Base-by-base conservation (phyloP, 495 filamentous ascomycete species). In the Aspergillus indologenus region DNA sequence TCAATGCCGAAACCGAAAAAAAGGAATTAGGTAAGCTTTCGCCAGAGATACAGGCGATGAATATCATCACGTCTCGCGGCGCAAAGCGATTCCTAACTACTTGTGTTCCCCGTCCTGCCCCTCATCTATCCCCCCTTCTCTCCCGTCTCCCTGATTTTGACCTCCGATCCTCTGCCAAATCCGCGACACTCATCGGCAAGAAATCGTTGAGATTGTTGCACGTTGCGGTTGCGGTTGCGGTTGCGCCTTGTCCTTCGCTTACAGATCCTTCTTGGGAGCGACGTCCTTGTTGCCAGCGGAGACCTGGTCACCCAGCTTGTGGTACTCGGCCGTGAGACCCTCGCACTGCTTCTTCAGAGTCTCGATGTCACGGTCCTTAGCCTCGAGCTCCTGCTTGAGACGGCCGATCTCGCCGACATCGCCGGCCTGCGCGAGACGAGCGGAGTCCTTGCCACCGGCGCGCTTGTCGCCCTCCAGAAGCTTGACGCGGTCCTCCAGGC, bases 401-500 rank as follows among this genome's bases (percentile, higher is more conserved):
- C 78, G 78, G 49, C 85, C 90, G 64, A 90, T 85, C 71, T 96
- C 92, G 57, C 89, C 86, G 65, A 87, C 80, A 63, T 84, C 81
- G 61, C 86, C 85, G 60, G 86, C 88, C 64, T 87, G 76, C 22
- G 76, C 81, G 24, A 90, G 70, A 68, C 81, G 82, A 31, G 79
- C 78, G 23, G 81, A 75, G 68, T 88, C 79, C 82, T 93, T 93
- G 65, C 86, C 86, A 62, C 83, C 80, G 57, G 85, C 84, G 63
- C 83, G 83, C 63, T 86, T 85, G 71, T 93, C 87, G 54, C 87
- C 85, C 74, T 94, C 90, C 70, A 92, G 86, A 58, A 84, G 77
- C 85, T 92, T 96, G 64, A 96, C 80, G 75, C 89, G 89, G 77
- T 94, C 90, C 77, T 98, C 93, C 23, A 98, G 90, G 60, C 90